phyloP scores from a whole-genome alignment of 345 rosid species.

The Citrus hindsii region DNA sequence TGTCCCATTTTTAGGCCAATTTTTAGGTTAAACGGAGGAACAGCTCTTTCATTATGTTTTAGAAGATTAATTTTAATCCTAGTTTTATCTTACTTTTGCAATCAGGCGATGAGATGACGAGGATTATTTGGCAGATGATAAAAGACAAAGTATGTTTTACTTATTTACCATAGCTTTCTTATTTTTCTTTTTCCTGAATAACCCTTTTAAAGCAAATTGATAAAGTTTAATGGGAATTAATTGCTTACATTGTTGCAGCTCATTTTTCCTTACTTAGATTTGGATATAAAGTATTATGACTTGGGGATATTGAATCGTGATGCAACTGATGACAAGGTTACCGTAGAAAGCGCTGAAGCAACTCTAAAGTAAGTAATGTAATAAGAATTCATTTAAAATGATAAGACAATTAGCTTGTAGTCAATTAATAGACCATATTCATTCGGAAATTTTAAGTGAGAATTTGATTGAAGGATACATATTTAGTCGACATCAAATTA shows the following conservation, averaged over 20 bases:
- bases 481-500: neutral
- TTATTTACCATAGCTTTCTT: neutral
- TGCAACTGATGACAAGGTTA: slow-evolving; percentile 81
- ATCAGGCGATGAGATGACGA: slow-evolving; percentile 94
- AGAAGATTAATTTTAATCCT: neutral
- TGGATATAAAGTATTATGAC: slow-evolving; percentile 90
- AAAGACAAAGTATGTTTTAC: slow-evolving; percentile 66
- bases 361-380: slow-evolving; percentile 63
- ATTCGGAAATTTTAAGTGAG: neutral
- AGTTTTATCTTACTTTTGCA: neutral
- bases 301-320: slow-evolving; percentile 89
- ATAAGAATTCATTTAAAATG: neutral
- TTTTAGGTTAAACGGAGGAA: neutral
- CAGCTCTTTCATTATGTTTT: neutral
- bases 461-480: neutral
- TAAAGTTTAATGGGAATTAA: slow-evolving; percentile 9
- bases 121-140: slow-evolving; percentile 84
- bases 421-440: neutral
- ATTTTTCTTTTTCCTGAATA: slow-evolving; percentile 8
- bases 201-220: neutral
- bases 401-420: too few species aligned
- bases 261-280: slow-evolving; percentile 69
- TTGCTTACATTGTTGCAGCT: slow-evolving; percentile 54
- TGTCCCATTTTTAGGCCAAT: neutral
- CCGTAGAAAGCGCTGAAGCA: slow-evolving; percentile 84